Evolutionary conservation across 2,329 filamentous ascomycete species (phyloP).

Genomic region (Alternaria ethzedia): DNA sequence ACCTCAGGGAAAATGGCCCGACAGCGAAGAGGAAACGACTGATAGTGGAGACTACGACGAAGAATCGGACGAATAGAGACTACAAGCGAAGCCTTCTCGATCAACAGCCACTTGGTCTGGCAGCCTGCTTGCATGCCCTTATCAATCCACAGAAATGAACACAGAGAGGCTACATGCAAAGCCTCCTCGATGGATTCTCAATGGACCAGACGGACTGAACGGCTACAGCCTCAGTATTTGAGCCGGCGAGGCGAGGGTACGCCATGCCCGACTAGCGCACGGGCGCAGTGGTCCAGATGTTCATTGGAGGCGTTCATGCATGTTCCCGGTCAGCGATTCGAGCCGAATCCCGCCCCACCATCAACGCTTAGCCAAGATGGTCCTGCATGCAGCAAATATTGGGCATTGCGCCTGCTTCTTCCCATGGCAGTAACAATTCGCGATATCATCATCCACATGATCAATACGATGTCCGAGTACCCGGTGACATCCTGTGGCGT

Average conservation of each 20-base stretch:
- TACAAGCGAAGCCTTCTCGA: not conserved
- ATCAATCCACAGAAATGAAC: not conserved
- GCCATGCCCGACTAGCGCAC: not conserved
- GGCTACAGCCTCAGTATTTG: not conserved
- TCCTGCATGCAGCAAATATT: conserved; percentile 5
- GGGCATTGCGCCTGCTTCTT: not conserved
- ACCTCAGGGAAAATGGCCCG: no score
- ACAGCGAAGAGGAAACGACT: not conserved
- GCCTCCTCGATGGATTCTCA: not conserved
- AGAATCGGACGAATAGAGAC: not conserved
- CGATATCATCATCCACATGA: not conserved
- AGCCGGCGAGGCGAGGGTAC: not conserved
- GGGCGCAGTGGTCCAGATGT: not conserved
- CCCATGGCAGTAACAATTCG: not conserved
- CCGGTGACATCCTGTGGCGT: not conserved
- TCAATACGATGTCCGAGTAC: not conserved
- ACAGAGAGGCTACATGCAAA: not conserved
- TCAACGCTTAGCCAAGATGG: not conserved
- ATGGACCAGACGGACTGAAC: not conserved
- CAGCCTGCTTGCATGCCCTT: no score
- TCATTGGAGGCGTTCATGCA: conserved; percentile 1
- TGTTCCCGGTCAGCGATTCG: not conserved
- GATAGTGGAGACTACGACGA: not conserved
- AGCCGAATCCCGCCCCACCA: not conserved
- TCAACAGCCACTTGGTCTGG: not conserved